Conservation (phyloP, 73 alveolate genomes). For the Paramecium caudatum region DNA sequence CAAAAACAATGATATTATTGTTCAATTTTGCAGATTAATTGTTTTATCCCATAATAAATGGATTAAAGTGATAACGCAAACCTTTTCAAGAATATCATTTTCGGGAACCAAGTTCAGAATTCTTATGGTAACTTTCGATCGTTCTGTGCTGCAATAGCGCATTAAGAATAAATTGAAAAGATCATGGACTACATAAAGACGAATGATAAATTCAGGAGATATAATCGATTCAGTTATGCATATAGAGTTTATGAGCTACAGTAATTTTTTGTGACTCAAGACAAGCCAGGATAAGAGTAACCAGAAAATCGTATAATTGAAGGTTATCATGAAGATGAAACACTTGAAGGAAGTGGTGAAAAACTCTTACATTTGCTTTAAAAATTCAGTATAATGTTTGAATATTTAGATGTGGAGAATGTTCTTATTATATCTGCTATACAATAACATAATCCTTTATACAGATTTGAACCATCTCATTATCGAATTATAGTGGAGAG, state of each 20-base stretch:
- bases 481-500: conserved; percentile 74
- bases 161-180: conserved; percentile 53
- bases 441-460: conserved; percentile 68
- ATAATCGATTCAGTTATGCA: conserved; percentile 74
- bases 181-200: conserved; percentile 61
- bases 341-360: conserved; percentile 79
- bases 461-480: conserved; percentile 75
- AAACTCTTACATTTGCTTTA: conserved; percentile 71
- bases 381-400: conserved; percentile 69
- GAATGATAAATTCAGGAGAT: conserved; percentile 71
- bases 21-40: background rate
- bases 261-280: conserved; percentile 67
- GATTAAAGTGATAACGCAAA: background rate
- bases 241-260: conserved; percentile 69
- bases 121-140: conserved; percentile 75
- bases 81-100: conserved; percentile 58
- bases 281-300: conserved; percentile 64
- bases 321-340: conserved; percentile 76
- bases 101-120: conserved; percentile 68
- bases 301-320: conserved; percentile 20
- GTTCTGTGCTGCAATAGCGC: conserved; percentile 74
- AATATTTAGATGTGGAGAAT: conserved; percentile 73
- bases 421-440: conserved; percentile 71
- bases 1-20: conserved; percentile 26
- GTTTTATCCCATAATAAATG: background rate